Evolutionary conservation across 495 filamentous ascomycete species (phyloP).

Genomic region (Bacidia gigantensis): DNA sequence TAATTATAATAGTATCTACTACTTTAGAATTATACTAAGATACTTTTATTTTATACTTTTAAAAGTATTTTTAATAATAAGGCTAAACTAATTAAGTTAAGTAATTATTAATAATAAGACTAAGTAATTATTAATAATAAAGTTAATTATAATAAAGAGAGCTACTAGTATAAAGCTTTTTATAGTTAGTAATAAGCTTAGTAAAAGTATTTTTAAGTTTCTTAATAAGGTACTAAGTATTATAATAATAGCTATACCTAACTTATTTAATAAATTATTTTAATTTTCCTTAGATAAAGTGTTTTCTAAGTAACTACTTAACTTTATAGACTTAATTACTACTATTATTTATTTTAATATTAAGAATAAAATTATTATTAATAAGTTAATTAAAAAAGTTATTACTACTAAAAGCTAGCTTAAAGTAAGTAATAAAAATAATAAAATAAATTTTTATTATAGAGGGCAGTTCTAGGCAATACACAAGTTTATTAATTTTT

Average conservation of each 20-base stretch:
- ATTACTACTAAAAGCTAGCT: background rate
- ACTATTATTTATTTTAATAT: background rate
- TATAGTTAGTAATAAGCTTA: too few species aligned
- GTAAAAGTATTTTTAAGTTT: too few species aligned
- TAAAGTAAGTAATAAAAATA: background rate
- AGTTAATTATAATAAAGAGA: too few species aligned
- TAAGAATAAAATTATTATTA: background rate
- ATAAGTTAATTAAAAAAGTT: background rate
- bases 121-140: too few species aligned
- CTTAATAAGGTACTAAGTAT: background rate
- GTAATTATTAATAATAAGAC: too few species aligned
- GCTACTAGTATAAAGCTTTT: too few species aligned
- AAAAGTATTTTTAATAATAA: too few species aligned
- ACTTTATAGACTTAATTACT: background rate
- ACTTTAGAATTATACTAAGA: too few species aligned
- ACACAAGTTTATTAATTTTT: background rate
- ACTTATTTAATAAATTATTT: background rate
- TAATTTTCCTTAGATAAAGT: background rate
- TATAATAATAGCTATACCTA: background rate
- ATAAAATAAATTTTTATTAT: slow-evolving; percentile 1
- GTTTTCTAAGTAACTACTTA: background rate
- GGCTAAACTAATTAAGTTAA: too few species aligned
- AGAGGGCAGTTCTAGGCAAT: background rate
- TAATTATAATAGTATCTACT: too few species aligned
- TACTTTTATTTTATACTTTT: too few species aligned